A percentile compares a stretch with the other conserved stretches of the same genome.
phyloP scores from a whole-genome alignment of 2,329 filamentous ascomycete genomes.

The Geosmithia morbida region DNA sequence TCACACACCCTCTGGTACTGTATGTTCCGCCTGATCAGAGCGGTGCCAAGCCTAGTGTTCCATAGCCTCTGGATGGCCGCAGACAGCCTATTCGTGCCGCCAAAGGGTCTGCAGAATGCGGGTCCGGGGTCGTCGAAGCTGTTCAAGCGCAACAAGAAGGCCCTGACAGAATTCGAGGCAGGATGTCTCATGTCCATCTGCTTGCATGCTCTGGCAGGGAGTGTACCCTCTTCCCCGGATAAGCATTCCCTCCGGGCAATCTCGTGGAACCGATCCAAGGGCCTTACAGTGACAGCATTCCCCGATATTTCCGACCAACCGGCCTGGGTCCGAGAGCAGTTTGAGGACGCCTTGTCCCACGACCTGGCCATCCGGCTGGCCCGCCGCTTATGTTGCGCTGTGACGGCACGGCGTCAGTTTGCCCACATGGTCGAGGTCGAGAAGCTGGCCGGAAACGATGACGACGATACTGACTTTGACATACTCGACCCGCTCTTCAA shows the following conservation, averaged over 20 bases:
- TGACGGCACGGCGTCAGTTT: constrained; percentile 36
- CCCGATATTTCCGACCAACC: background rate
- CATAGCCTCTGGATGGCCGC: constrained; percentile 51
- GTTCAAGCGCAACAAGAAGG: constrained; percentile 2
- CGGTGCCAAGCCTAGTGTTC: constrained; percentile 42
- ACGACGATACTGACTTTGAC: constrained; percentile 11
- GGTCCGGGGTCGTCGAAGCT: background rate
- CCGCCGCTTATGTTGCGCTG: constrained; percentile 40
- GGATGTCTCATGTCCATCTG: constrained; percentile 43
- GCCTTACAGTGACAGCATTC: constrained; percentile 13
- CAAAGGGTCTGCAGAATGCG: constrained; percentile 24
- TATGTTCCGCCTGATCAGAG: constrained; percentile 43
- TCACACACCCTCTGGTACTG: constrained; percentile 50
- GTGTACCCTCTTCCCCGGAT: constrained; percentile 34
- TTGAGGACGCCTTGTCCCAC: constrained; percentile 49
- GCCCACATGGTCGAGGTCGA: constrained; percentile 19
- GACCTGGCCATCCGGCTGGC: constrained; percentile 45
- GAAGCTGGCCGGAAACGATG: background rate
- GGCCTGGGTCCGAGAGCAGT: constrained; percentile 31
- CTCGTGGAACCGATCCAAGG: constrained; percentile 43
- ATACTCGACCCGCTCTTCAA: constrained; percentile 33
- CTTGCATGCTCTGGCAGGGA: constrained; percentile 46
- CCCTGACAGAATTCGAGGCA: constrained; percentile 32
- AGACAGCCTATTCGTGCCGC: constrained; percentile 41
- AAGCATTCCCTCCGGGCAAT: constrained; percentile 38